phyloP scores from a whole-genome alignment of 345 rosid species.

The Mercurialis annua region DNA sequence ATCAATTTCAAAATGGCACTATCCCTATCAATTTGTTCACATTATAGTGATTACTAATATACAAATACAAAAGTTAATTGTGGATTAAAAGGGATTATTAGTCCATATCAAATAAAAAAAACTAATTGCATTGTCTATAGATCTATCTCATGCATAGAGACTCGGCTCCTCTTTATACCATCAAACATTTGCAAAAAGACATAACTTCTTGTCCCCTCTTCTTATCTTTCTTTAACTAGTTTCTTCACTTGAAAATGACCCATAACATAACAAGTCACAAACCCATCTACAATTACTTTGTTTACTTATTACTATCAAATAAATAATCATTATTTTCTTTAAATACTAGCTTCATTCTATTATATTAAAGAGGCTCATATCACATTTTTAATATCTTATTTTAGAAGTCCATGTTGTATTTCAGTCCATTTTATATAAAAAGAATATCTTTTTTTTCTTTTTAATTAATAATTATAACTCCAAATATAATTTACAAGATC shows the following conservation, averaged over 20 bases:
- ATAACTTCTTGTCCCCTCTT: not conserved
- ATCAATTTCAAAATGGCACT: not conserved
- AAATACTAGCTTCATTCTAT: no score
- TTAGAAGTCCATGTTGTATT: no score
- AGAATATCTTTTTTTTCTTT: no score
- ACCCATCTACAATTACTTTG: no score
- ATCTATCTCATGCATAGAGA: not conserved
- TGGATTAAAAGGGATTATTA: not conserved
- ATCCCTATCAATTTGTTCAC: not conserved
- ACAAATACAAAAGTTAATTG: not conserved
- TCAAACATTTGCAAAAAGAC: not conserved
- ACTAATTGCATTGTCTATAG: not conserved
- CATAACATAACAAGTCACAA: not conserved
- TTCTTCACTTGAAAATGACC: slow-evolving; percentile 3
- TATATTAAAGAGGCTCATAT: no score
- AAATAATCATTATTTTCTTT: no score
- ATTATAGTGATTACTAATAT: not conserved
- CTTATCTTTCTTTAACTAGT: not conserved
- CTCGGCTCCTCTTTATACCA: not conserved
- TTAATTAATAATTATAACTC: no score
- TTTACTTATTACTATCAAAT: no score
- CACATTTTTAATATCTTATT: no score
- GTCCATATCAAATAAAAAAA: slow-evolving; percentile 7
- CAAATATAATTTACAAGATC: no score
- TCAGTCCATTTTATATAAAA: no score